These are phyloP conservation scores for Chimonanthus salicifolius DNA, from an alignment of 164 flowering plant genomes.

Conservation along the genomic window DNA sequence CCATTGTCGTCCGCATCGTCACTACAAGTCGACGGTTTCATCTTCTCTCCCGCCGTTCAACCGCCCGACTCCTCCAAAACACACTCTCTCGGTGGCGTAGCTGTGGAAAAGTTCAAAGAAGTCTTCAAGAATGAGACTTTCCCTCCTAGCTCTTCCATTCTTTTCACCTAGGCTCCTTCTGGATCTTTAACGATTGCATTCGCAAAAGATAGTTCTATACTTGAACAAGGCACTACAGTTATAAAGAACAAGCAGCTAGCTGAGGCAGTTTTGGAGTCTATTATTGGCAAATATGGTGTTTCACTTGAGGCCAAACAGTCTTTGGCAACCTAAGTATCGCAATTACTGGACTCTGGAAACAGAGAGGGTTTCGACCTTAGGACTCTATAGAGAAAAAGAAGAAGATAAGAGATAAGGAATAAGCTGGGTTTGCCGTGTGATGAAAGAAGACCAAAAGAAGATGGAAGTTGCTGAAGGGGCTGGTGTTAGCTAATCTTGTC, in stretches of 20 bases:
- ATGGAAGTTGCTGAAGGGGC: no score
- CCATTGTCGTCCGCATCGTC: no score
- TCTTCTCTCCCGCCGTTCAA: no score
- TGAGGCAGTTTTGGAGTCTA: constrained; percentile 62
- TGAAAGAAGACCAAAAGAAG: no score
- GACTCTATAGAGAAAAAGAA: no score
- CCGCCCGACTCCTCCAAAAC: no score
- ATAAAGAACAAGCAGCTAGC: constrained; percentile 60
- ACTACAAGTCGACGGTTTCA: no score
- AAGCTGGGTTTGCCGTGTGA: no score
- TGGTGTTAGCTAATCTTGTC: no score
- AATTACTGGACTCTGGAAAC: constrained; percentile 3
- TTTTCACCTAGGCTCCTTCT: constrained; percentile 56
- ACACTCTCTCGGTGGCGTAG: no score
- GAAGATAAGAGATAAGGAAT: no score
- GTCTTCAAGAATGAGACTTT: constrained; percentile 62
- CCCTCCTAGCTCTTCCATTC: constrained; percentile 71
- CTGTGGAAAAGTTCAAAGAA: constrained; percentile 51
- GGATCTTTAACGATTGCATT: constrained; percentile 59
- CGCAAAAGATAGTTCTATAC: constrained; percentile 47
- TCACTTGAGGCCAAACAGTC: constrained; percentile 50
- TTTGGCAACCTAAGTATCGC: constrained; percentile 33
- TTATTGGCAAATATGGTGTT: constrained; percentile 67
- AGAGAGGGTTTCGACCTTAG: no score
- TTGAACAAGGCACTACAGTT: constrained; percentile 38